Base-by-base conservation (phyloP, 1,284 basidiomycete species). In the Cystobasidium pallidum region DNA sequence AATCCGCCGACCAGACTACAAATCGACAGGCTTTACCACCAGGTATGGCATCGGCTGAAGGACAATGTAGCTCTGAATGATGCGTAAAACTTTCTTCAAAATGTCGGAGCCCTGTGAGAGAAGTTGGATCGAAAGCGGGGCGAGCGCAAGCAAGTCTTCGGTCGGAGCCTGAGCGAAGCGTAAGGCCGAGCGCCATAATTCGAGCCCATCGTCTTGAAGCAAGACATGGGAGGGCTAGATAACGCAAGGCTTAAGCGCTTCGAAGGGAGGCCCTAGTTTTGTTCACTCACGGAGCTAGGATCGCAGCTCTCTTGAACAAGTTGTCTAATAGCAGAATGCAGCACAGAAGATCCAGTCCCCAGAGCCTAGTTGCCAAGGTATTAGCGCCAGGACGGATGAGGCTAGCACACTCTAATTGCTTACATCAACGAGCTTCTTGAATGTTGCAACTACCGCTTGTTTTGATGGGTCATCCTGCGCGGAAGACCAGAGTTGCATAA, bases 171-270 rank as follows among this genome's bases (percentile, higher is more conserved):
- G 13, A 2, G 58, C n/a, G 59, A 63, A 72, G 19, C 66, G 55
- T 0, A 78, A 67, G 17, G 76, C 65, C 8, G 74, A 63, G 17
- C 74, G 73, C 78, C 77, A 78, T 2, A 79, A 66, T 26, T 78
- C 77, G 41, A 79, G 75, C 0, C 75, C 77, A 34, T 79, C 78
- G 39, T 79, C 78, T 51, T 77, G 76, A 11, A 79, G 74, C 49
- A 76, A 75, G 51, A 75, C 54, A 55, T 75, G 75, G 1, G 75
- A 73, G 0, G 75, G 72, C 76, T 76, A 19, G 39, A 70, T 26
- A 43, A 2, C 10, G 28, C 1, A 54, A 10, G 17, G 21, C 26
- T 11, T 41, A 17, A 63, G 28, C 24, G 10, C 13, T 7, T n/a
- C 17, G 21, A 63, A 28, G 10, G 36, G 6, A 28, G 59, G 15